Conservation (phyloP, 164 flowering plant species). For the Magnolia kwangsiensis region DNA sequence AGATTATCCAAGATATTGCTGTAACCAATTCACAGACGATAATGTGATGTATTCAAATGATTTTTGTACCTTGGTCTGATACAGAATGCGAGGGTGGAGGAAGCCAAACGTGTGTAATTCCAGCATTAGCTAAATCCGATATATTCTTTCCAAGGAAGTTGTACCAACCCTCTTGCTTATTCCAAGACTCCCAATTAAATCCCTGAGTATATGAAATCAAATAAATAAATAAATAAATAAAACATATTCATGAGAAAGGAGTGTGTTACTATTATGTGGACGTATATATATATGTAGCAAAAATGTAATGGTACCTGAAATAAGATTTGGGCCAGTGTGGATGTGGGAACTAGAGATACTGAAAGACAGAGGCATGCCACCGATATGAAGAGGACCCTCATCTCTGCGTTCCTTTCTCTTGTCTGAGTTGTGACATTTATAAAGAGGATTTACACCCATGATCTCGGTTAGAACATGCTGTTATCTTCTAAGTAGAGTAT, state of each 20-base stretch:
- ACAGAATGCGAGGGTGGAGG: slow-evolving; percentile 76
- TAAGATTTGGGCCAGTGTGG: slow-evolving; percentile 8
- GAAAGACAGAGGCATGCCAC: slow-evolving; percentile 1
- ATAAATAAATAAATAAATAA: too few relatives aligned
- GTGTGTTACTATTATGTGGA: too few relatives aligned
- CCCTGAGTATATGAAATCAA: slow-evolving; percentile 36
- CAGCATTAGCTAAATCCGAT: slow-evolving; percentile 49
- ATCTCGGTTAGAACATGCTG: not conserved
- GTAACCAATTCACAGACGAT: not conserved
- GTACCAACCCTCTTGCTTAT: slow-evolving; percentile 60
- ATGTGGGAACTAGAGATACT: not conserved
- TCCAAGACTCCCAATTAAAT: slow-evolving; percentile 73
- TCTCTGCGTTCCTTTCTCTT: not conserved
- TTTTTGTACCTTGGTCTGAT: slow-evolving; percentile 44
- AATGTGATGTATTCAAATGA: not conserved
- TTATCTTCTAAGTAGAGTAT: too few relatives aligned
- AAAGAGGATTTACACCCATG: not conserved
- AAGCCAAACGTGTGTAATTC: slow-evolving; percentile 78
- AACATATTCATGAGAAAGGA: not conserved
- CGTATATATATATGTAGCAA: too few relatives aligned
- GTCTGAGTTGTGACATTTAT: not conserved
- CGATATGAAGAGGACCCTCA: not conserved
- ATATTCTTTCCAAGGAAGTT: slow-evolving; percentile 35
- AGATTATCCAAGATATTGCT: too few relatives aligned
- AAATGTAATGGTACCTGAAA: slow-evolving; percentile 4